Conservation (phyloP, 2,329 filamentous ascomycete genomes). For the Exophiala mesophila region DNA sequence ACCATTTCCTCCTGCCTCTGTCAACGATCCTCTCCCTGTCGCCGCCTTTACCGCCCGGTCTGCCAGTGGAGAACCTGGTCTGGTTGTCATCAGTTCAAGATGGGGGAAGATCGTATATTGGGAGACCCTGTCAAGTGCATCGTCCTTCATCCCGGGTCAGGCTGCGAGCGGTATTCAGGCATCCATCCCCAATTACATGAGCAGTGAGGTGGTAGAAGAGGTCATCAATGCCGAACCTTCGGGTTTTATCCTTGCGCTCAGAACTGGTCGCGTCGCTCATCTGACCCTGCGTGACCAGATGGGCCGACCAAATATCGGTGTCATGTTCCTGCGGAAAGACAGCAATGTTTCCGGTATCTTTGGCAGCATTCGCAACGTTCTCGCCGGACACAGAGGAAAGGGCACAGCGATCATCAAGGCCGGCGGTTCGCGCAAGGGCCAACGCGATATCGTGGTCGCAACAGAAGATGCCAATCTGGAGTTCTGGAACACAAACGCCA, state of each 20-base stretch:
- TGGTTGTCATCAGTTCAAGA: constrained; percentile 78
- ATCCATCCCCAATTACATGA: constrained; percentile 66
- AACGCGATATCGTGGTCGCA: constrained; percentile 76
- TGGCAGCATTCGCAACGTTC: constrained; percentile 71
- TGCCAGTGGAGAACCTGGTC: constrained; percentile 72
- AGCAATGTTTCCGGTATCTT: constrained; percentile 63
- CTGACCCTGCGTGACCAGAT: constrained; percentile 80
- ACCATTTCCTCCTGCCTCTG: constrained; percentile 63
- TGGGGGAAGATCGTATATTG: constrained; percentile 87
- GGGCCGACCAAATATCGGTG: constrained; percentile 73
- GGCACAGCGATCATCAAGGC: constrained; percentile 77
- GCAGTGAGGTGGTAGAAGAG: constrained; percentile 70
- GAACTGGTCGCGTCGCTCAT: constrained; percentile 79
- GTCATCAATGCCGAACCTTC: constrained; percentile 80
- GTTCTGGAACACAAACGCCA: constrained; percentile 83
- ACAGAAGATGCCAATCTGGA: constrained; percentile 74
- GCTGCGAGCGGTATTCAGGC: constrained; percentile 76
- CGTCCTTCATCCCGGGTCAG: constrained; percentile 76
- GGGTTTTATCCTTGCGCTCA: constrained; percentile 80
- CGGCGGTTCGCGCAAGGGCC: constrained; percentile 65
- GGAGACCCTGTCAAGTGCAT: constrained; percentile 88
- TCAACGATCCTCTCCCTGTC: constrained; percentile 69
- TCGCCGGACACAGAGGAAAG: constrained; percentile 66
- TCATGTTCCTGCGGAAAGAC: constrained; percentile 67
- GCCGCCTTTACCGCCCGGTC: constrained; percentile 77